Evolutionary conservation across 371 early-diverging fungal species (phyloP).

Genomic region (Chytridium lagenaria): DNA sequence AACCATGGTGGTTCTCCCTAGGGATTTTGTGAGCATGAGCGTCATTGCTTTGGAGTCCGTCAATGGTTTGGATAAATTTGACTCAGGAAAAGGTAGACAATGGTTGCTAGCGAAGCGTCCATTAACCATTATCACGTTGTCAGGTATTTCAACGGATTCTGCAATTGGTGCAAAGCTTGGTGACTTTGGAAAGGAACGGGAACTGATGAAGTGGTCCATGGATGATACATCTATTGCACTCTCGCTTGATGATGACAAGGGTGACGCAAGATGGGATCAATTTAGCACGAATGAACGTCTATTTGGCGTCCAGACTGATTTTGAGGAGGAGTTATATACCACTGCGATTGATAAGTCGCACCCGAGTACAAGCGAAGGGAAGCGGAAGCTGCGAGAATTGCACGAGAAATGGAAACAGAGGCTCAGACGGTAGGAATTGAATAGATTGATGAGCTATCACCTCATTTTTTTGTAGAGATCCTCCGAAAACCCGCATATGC

Average conservation of each 20-base stretch:
- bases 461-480: too few relatives aligned
- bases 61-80: background rate
- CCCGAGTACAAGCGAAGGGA: constrained; percentile 89
- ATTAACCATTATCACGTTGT: background rate
- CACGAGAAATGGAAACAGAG: constrained; percentile 86
- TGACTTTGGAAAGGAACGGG: constrained; percentile 72
- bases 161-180: constrained; percentile 77
- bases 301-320: constrained; percentile 96
- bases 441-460: too few relatives aligned
- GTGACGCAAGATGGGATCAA: constrained; percentile 88
- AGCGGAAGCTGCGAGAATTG: constrained; percentile 85
- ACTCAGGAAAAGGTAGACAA: background rate
- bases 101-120: background rate
- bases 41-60: background rate
- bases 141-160: constrained; percentile 84
- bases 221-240: constrained; percentile 47
- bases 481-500: constrained; percentile 79
- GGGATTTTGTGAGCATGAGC: constrained; percentile 66
- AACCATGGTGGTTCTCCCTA: constrained; percentile 70
- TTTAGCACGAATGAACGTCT: constrained; percentile 95
- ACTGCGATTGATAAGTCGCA: constrained; percentile 87
- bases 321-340: constrained; percentile 95
- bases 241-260: constrained; percentile 54
- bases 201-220: constrained; percentile 84
- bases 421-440: constrained; percentile 26